Evolutionary conservation across 805 yeast species (phyloP).

Genomic region (Barnettozyma pratensis): DNA sequence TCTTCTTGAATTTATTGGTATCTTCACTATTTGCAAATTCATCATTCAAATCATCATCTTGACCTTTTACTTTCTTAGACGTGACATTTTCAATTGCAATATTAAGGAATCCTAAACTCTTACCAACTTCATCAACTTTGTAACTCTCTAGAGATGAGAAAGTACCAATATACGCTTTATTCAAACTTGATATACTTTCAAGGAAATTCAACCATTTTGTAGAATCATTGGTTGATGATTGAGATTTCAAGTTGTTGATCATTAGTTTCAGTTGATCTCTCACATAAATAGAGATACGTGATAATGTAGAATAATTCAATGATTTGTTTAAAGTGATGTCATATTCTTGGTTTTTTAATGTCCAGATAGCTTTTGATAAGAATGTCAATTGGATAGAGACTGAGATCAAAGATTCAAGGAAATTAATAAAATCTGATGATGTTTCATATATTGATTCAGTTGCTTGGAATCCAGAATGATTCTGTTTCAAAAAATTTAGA

Average conservation of each 20-base stretch:
- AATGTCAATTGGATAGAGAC: conserved; percentile 27
- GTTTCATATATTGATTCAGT: conserved; percentile 7
- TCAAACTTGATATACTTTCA: conserved; percentile 28
- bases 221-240: neutral
- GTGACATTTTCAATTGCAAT: conserved; percentile 31
- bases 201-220: conserved; percentile 10
- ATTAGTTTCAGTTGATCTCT: conserved; percentile 29
- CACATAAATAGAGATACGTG: conserved; percentile 39
- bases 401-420: conserved; percentile 11
- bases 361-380: conserved; percentile 25
- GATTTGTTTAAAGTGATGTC: conserved; percentile 20
- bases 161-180: conserved; percentile 39
- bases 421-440: conserved; percentile 4
- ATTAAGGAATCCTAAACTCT: conserved; percentile 41
- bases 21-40: conserved; percentile 6
- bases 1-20: conserved; percentile 10
- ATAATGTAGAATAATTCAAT: conserved; percentile 33
- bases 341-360: conserved; percentile 18
- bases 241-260: conserved; percentile 5
- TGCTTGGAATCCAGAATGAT: neutral
- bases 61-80: conserved; percentile 7
- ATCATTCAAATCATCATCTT: conserved; percentile 2
- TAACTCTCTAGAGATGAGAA: conserved; percentile 41
- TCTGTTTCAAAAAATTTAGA: conserved; percentile 10
- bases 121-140: conserved; percentile 40